Base-by-base conservation (phyloP, 2,329 filamentous ascomycete species). In the Trichoderma arundinaceum region DNA sequence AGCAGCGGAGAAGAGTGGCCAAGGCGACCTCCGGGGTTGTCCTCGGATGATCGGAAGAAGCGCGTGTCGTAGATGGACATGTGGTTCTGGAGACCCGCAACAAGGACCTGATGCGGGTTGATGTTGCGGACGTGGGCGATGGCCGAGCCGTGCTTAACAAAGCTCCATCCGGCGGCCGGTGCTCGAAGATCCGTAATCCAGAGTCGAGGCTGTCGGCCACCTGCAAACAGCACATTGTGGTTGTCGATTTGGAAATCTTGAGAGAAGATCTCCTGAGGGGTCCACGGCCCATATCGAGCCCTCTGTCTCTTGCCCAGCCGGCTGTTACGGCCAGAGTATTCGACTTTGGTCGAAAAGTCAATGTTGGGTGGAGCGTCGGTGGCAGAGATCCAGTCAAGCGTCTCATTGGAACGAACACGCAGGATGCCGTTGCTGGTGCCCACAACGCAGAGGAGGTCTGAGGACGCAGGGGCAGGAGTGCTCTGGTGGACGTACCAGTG, bases 31-130 rank as follows among this genome's bases (percentile, higher is more conserved):
- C 22, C n/a, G 6, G 56, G 17, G 8, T 38, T 48, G 6, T 10
- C 39, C 15, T 39, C 17, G 33, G 35, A 15, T 6, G 19, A 10
- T 32, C 51, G 64, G 22, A 71, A 59, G 68, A 80, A 86, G 1
- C 87, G 84, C 38, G 84, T 67, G 68, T 90, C 87, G 70, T 87
- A 89, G 5, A 88, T 74, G 1, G 78, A 78, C 77, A 89, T 83
- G 61, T 71, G 77, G 71, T 78, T 79, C 38, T 75, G 70, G 1
- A 86, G 74, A 1, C 86, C 85, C 0, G 84, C 81, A 3, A 83
- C 82, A 2, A 89, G 75, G 19, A 88, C 75, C 51, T 83, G 81
- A 69, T 86, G 75, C 7, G 75, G 73, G 56, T 81, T 80, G 1
- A 87, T 70, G 60, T 82, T 80, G 39, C 79, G 79, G 38, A 88